phyloP scores from a whole-genome alignment of 768 basidiomycete genomes.

The Lyophyllum decastes region DNA sequence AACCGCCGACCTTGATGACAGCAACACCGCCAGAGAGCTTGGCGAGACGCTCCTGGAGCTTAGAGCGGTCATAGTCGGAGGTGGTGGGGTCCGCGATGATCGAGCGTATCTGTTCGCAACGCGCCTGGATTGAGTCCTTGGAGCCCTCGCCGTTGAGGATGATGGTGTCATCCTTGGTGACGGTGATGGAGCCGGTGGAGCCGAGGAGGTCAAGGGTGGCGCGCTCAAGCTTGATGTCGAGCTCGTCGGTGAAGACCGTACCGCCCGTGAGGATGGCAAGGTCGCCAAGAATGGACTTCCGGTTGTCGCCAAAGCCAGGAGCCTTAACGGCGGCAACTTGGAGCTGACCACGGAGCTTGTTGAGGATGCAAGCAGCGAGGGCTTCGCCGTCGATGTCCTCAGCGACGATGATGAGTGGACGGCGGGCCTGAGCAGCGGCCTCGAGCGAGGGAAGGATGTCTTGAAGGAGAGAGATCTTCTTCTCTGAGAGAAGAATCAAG shows the following conservation, averaged over 20 bases:
- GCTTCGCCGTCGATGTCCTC: constrained; percentile 99
- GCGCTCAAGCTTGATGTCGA: constrained; percentile 96
- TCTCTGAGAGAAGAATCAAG: constrained; percentile 89
- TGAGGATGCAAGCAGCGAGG: constrained; percentile 95
- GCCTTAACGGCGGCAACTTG: constrained; percentile 95
- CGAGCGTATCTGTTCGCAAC: constrained; percentile 93
- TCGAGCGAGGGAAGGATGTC: constrained; percentile 95
- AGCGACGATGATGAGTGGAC: constrained; percentile 94
- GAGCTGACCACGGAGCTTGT: constrained; percentile 98
- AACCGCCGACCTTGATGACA: constrained; percentile 96
- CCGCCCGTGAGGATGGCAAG: constrained; percentile 97
- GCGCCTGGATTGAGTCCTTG: constrained; percentile 87
- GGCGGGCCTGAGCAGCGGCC: constrained; percentile 73
- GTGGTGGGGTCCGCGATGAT: constrained; percentile 83
- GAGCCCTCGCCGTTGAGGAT: constrained; percentile 91
- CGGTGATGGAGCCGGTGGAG: constrained; percentile 85
- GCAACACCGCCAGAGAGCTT: constrained; percentile 97
- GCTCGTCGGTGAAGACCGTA: constrained; percentile 94
- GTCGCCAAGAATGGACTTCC: constrained; percentile 97
- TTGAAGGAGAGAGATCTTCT: constrained; percentile 94
- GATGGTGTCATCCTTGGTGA: constrained; percentile 99
- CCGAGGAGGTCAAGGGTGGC: constrained; percentile 89
- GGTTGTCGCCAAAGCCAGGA: constrained; percentile 98
- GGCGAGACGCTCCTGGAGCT: constrained; percentile 95
- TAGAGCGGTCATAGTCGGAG: constrained; percentile 90